phyloP scores from a whole-genome alignment of 73 alveolate species.

The Tetrahymena malaccensis region DNA sequence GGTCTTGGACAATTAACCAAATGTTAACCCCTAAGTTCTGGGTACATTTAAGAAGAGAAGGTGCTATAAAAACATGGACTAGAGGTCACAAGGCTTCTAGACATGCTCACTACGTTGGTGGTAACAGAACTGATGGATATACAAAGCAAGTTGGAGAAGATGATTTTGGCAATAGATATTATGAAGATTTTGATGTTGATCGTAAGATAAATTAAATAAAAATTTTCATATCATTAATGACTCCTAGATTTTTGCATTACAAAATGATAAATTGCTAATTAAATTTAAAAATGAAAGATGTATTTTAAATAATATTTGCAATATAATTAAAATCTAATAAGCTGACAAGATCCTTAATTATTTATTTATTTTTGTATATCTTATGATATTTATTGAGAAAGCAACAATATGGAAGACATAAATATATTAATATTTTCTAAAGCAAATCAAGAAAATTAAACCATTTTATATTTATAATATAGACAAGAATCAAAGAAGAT shows the following conservation, averaged over 20 bases:
- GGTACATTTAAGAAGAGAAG: slow-evolving; percentile 38
- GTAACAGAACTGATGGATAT: slow-evolving; percentile 28
- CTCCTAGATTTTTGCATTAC: background rate
- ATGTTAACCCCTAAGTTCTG: slow-evolving; percentile 45
- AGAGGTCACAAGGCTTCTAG: slow-evolving; percentile 44
- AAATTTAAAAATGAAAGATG: too few relatives aligned
- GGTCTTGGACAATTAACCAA: slow-evolving; percentile 40
- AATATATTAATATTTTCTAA: background rate
- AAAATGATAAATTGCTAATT: background rate
- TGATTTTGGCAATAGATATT: slow-evolving; percentile 34
- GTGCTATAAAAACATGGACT: slow-evolving; percentile 15
- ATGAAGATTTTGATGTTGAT: slow-evolving; percentile 41
- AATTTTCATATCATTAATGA: background rate
- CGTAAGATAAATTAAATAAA: slow-evolving; percentile 3
- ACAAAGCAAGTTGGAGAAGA: slow-evolving; percentile 20
- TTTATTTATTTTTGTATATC: too few relatives aligned
- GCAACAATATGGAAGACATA: background rate
- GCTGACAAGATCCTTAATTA: too few relatives aligned
- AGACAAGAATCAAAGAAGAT: slow-evolving; percentile 41
- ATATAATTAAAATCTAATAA: too few relatives aligned
- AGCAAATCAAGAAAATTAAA: background rate
- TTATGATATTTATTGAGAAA: background rate
- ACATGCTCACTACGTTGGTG: slow-evolving; percentile 38
- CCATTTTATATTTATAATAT: background rate
- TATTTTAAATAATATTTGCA: too few relatives aligned